Percentiles rank a stretch among this genome's conserved stretches.
Conservation (phyloP, 129 eudicot genomes). For the Gnaphalium uliginosum region DNA sequence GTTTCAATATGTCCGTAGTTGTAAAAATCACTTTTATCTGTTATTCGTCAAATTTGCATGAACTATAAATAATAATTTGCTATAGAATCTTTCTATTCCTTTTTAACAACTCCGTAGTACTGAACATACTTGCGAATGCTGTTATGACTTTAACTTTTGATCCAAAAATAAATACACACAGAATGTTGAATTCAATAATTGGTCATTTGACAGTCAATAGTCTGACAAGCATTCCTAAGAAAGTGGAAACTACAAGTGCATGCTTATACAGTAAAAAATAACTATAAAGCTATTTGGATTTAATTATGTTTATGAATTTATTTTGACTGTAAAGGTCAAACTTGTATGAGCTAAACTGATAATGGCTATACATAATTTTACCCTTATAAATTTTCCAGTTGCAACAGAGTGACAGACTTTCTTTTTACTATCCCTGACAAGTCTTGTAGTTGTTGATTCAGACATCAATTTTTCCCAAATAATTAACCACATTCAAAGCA, state of each 20-base stretch:
- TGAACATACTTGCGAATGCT: too few species aligned
- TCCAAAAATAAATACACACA: too few species aligned
- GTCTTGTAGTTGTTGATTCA: neutral
- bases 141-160: too few species aligned
- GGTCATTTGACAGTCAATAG: neutral
- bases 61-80: neutral
- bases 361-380: neutral
- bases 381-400: neutral
- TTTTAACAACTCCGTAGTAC: too few species aligned
- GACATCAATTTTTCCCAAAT: neutral
- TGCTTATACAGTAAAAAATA: neutral
- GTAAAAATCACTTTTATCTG: neutral
- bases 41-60: neutral
- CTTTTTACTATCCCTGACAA: neutral
- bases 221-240: neutral
- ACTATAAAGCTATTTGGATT: neutral
- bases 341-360: neutral
- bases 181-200: neutral
- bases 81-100: neutral
- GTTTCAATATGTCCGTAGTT: neutral
- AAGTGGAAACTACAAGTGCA: neutral
- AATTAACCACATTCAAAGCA: conserved; percentile 1
- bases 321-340: neutral
- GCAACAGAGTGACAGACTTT: neutral
- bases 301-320: neutral